Percentiles rank a stretch among this genome's conserved stretches.
phyloP scores from a whole-genome alignment of 225 moss, liverwort and hornwort genomes.

The Sphagnum tenellum region DNA sequence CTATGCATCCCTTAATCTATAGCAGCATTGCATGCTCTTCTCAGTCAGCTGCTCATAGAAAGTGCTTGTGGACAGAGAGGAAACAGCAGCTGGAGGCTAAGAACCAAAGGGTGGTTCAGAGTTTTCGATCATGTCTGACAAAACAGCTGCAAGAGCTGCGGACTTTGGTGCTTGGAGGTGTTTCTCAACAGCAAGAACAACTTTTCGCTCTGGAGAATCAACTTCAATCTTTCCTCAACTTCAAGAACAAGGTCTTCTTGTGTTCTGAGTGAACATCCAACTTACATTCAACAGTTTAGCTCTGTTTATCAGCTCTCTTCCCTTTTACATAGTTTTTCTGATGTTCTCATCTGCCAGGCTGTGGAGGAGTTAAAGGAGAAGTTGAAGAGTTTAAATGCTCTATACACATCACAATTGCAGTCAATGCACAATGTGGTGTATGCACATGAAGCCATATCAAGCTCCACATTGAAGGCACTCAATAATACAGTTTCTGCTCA shows the following conservation, averaged over 20 bases:
- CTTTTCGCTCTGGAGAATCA: conserved; percentile 62
- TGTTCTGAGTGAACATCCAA: not conserved
- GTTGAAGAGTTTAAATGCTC: conserved; percentile 35
- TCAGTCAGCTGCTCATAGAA: too few relatives aligned
- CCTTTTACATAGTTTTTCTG: not conserved
- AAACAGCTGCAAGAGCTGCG: conserved; percentile 64
- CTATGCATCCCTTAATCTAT: too few relatives aligned
- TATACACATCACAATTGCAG: conserved; percentile 50
- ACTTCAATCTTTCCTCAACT: conserved; percentile 42
- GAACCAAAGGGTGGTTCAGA: conserved; percentile 57
- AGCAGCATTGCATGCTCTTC: too few relatives aligned
- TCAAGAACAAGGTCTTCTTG: conserved; percentile 49
- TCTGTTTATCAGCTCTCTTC: not conserved
- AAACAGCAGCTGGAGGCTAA: conserved; percentile 62
- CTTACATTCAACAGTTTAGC: not conserved
- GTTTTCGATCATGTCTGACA: conserved; percentile 46
- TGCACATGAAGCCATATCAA: conserved; percentile 52
- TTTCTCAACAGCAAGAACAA: conserved; percentile 65
- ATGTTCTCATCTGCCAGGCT: conserved; percentile 26
- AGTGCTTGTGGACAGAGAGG: conserved; percentile 36
- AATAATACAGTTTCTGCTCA: conserved; percentile 30
- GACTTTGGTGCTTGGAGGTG: conserved; percentile 50
- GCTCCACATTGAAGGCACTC: conserved; percentile 41
- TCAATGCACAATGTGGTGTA: conserved; percentile 40
- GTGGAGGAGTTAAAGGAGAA: conserved; percentile 52